These are phyloP conservation scores for Orobanche coerulescens DNA, from an alignment of 257 asterid genomes.

Conservation along the genomic window DNA sequence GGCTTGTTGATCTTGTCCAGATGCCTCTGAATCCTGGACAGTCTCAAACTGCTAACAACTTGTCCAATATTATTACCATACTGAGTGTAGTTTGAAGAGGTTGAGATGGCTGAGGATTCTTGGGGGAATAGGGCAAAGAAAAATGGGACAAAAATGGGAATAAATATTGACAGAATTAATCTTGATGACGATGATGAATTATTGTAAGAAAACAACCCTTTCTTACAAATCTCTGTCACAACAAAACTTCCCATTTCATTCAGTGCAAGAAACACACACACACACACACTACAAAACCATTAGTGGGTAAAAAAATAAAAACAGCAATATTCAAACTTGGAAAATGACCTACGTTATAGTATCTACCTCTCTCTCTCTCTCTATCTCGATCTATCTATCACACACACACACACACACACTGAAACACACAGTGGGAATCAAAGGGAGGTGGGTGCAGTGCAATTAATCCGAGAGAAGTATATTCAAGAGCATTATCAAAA, in stretches of 20 bases:
- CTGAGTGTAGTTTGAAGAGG: constrained; percentile 36
- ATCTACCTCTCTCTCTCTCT: too few species aligned
- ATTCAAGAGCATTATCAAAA: constrained; percentile 30
- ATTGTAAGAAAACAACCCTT: too few species aligned
- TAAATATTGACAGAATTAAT: too few species aligned
- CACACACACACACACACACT: not conserved
- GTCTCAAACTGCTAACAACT: constrained; percentile 61
- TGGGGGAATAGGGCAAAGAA: constrained; percentile 10
- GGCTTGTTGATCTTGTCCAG: constrained; percentile 74
- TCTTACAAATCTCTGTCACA: not conserved
- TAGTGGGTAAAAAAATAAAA: constrained; percentile 25
- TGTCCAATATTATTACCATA: constrained; percentile 21
- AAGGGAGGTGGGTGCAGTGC: constrained; percentile 34
- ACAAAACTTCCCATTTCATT: constrained; percentile 40
- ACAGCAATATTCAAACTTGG: constrained; percentile 30
- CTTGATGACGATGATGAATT: too few species aligned
- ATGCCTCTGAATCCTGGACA: constrained; percentile 70
- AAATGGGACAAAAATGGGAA: not conserved
- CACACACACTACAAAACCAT: constrained; percentile 28
- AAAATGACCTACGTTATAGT: constrained; percentile 56
- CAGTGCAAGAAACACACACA: constrained; percentile 42
- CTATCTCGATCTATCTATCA: too few species aligned
- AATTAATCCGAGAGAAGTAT: constrained; percentile 38
- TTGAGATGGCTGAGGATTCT: constrained; percentile 26
- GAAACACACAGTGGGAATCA: constrained; percentile 6